phyloP scores from a whole-genome alignment of 192 early-diverging fungal genomes.

The Podila verticillata region DNA sequence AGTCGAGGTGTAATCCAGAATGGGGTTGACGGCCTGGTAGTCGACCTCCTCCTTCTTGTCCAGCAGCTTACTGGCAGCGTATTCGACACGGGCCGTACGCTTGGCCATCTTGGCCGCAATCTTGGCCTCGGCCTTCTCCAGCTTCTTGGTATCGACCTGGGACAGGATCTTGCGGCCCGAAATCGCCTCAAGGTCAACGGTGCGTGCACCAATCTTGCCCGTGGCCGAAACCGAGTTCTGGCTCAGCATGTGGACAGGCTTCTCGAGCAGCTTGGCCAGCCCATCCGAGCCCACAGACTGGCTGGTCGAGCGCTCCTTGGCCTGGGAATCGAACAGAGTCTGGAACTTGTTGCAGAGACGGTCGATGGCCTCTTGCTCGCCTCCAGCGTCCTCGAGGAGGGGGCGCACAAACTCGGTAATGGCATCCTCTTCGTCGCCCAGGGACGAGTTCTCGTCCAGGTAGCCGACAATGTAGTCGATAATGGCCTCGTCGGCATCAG shows the following conservation, averaged over 20 bases:
- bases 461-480: slow-evolving; percentile 84
- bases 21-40: slow-evolving; percentile 91
- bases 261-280: slow-evolving; percentile 65
- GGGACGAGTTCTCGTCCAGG: slow-evolving; percentile 66
- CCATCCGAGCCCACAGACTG: slow-evolving; percentile 53
- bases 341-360: slow-evolving; percentile 75
- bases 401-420: slow-evolving; percentile 75
- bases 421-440: slow-evolving; percentile 65
- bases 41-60: slow-evolving; percentile 72
- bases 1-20: slow-evolving; percentile 82
- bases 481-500: slow-evolving; percentile 78
- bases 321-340: slow-evolving; percentile 57
- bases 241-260: slow-evolving; percentile 75
- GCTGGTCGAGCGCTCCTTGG: slow-evolving; percentile 51
- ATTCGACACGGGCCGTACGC: slow-evolving; percentile 74
- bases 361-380: slow-evolving; percentile 69
- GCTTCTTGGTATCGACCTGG: slow-evolving; percentile 82
- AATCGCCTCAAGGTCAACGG: slow-evolving; percentile 74
- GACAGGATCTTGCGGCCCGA: slow-evolving; percentile 74
- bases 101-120: slow-evolving; percentile 91
- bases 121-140: slow-evolving; percentile 92
- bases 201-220: slow-evolving; percentile 50
- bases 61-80: slow-evolving; percentile 79
- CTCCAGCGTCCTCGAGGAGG: slow-evolving; percentile 74
- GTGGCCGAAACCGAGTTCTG: slow-evolving; percentile 70